phyloP scores from a whole-genome alignment of 2,329 filamentous ascomycete genomes.

The Colletotrichum gloeosporioides region DNA sequence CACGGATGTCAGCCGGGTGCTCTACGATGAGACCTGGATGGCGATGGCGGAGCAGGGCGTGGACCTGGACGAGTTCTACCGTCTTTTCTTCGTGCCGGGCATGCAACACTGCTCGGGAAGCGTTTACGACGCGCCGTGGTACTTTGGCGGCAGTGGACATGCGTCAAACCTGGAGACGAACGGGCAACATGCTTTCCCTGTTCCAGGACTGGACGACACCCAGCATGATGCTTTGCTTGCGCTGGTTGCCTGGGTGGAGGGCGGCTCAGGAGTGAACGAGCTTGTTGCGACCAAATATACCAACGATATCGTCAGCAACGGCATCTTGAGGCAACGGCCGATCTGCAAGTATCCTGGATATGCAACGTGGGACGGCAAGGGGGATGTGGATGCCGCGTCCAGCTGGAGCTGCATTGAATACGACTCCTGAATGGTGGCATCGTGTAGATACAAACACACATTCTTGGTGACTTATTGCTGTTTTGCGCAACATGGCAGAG shows the following conservation, averaged over 20 bases:
- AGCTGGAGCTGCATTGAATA: background rate
- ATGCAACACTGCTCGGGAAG: slow-evolving; percentile 51
- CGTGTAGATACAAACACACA: background rate
- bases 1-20: slow-evolving; percentile 49
- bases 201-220: slow-evolving; percentile 39
- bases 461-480: background rate
- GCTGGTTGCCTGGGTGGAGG: slow-evolving; percentile 43
- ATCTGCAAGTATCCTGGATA: background rate
- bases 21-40: slow-evolving; percentile 51
- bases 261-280: slow-evolving; percentile 31
- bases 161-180: slow-evolving; percentile 30
- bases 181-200: slow-evolving; percentile 31
- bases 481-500: background rate
- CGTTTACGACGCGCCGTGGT: slow-evolving; percentile 37
- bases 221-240: slow-evolving; percentile 39
- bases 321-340: background rate
- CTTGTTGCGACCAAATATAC: slow-evolving; percentile 34
- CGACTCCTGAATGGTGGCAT: background rate
- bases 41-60: slow-evolving; percentile 41
- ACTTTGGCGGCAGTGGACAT: slow-evolving; percentile 29
- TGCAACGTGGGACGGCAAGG: background rate
- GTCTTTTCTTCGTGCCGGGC: slow-evolving; percentile 55
- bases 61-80: slow-evolving; percentile 47
- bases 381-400: background rate
- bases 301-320: background rate